Conservation (phyloP, 2,329 filamentous ascomycete species). For the Teratosphaeria viscida region DNA sequence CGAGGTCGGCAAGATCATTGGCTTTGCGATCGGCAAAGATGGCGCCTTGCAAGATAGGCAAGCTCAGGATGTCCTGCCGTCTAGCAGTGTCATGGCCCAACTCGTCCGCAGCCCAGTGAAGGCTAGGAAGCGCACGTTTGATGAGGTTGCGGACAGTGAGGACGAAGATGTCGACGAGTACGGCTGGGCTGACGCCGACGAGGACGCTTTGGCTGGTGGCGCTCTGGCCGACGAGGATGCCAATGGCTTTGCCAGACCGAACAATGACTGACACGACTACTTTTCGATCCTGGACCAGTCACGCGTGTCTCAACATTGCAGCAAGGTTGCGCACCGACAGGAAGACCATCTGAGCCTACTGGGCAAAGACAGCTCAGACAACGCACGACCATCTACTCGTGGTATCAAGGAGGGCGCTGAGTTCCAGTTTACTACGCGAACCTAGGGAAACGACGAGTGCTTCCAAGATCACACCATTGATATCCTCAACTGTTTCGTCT, state of each 20-base stretch:
- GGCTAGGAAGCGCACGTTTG: slow-evolving; percentile 45
- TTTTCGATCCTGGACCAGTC: too few relatives aligned
- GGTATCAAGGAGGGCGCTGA: too few relatives aligned
- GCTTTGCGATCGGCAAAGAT: slow-evolving; percentile 34
- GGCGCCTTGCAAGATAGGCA: slow-evolving; percentile 26
- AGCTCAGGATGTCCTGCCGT: not conserved
- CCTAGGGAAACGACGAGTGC: too few relatives aligned
- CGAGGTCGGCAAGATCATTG: slow-evolving; percentile 39
- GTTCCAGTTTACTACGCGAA: too few relatives aligned
- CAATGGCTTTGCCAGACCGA: not conserved
- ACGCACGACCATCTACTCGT: too few relatives aligned
- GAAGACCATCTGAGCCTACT: too few relatives aligned
- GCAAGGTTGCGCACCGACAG: too few relatives aligned
- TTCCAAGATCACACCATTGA: too few relatives aligned
- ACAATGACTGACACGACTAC: not conserved
- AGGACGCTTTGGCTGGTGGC: slow-evolving; percentile 36
- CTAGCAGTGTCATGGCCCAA: not conserved
- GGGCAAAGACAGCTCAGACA: too few relatives aligned
- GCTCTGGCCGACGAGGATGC: not conserved
- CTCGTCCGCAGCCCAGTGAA: slow-evolving; percentile 5
- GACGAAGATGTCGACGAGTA: slow-evolving; percentile 57
- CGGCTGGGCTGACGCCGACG: slow-evolving; percentile 59
- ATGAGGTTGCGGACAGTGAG: slow-evolving; percentile 49
- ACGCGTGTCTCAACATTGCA: too few relatives aligned
- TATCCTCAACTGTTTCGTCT: too few relatives aligned